Conservation (phyloP, 441 rosid genomes). For the Aquilaria agallochum region DNA sequence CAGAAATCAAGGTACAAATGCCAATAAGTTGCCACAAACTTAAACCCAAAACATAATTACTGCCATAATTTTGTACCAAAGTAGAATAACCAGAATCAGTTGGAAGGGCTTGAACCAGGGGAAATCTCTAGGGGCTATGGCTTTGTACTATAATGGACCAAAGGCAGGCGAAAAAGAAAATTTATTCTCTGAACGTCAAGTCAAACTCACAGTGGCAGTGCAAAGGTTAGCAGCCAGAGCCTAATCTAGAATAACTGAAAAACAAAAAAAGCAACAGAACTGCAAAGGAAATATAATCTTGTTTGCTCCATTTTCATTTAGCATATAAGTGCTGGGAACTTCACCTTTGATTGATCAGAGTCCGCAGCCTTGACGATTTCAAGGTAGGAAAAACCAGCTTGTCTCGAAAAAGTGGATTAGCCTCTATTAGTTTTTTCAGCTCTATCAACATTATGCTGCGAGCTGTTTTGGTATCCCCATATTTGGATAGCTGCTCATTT, state of each 20-base stretch:
- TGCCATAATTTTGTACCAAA: no score
- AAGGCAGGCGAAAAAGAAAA: neutral
- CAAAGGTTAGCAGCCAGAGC: neutral
- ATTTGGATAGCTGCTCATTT: conserved; percentile 87
- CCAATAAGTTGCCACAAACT: no score
- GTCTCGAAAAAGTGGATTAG: conserved; percentile 87
- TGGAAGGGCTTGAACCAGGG: no score
- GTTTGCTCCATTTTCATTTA: neutral
- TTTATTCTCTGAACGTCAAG: neutral
- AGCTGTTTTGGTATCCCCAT: conserved; percentile 87
- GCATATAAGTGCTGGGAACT: neutral
- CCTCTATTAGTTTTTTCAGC: conserved; percentile 81
- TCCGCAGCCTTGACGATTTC: conserved; percentile 81
- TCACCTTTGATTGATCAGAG: conserved; percentile 92
- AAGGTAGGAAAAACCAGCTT: conserved; percentile 72
- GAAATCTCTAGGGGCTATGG: no score
- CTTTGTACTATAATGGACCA: no score
- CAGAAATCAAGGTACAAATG: no score
- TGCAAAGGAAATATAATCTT: neutral
- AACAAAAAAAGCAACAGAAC: neutral
- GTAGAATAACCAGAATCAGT: no score
- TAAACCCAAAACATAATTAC: no score
- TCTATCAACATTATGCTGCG: conserved; percentile 73
- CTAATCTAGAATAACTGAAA: neutral
- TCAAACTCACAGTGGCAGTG: neutral